phyloP scores from a whole-genome alignment of 139 green algal species.

The Limnomonas spitsbergensis region DNA sequence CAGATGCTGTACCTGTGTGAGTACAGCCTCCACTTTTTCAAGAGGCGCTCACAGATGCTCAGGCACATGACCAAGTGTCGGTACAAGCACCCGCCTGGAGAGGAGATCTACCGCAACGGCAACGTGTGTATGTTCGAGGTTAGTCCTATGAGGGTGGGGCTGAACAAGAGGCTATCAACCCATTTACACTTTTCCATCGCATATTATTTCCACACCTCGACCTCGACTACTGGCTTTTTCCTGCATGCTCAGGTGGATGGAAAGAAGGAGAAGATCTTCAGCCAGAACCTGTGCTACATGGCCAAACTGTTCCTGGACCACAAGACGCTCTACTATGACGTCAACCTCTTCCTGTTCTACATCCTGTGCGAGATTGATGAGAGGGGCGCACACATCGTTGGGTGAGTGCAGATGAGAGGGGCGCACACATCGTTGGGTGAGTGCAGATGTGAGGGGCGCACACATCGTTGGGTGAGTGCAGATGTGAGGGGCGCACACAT shows the following conservation, averaged over 20 bases:
- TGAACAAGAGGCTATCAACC: no score
- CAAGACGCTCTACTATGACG: constrained; percentile 99
- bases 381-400: constrained; percentile 91
- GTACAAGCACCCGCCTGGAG: constrained; percentile 88
- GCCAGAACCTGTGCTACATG: constrained; percentile 97
- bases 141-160: no score
- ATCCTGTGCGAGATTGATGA: constrained; percentile 96
- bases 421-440: no score
- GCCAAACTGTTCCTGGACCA: constrained; percentile 99
- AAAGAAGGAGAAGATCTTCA: constrained; percentile 88
- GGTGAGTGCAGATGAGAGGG: no score
- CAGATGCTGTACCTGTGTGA: constrained; percentile 97
- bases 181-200: no score
- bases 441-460: no score
- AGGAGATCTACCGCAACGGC: constrained; percentile 96
- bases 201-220: no score
- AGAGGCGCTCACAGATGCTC: constrained; percentile 76
- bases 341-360: constrained; percentile 99
- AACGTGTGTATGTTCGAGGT: constrained; percentile 90
- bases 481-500: no score
- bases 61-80: constrained; percentile 84
- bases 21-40: constrained; percentile 88
- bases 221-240: no score
- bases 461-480: no score
- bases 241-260: constrained; percentile 71